A percentile compares a stretch with the other conserved stretches of the same genome.
phyloP scores from a whole-genome alignment of 257 asterid genomes.

The Haberlea rhodopensis region DNA sequence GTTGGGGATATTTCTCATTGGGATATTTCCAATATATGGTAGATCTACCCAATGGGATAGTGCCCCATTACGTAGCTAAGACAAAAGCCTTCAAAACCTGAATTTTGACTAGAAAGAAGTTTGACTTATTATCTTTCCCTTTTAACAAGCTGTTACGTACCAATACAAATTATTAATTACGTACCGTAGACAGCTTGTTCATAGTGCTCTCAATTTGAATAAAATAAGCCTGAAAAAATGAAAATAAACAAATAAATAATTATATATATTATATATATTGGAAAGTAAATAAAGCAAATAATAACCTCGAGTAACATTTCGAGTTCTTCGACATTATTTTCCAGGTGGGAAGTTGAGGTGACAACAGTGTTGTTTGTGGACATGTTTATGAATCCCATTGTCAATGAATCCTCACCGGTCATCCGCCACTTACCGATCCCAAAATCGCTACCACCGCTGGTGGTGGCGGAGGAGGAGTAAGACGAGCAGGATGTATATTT shows the following conservation, averaged over 20 bases:
- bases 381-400: constrained; percentile 38
- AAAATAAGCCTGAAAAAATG: constrained; percentile 73
- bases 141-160: neutral
- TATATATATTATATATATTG: neutral
- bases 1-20: too few species aligned
- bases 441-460: constrained; percentile 33
- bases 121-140: too few species aligned
- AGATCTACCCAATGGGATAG: too few species aligned
- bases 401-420: constrained; percentile 42
- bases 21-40: too few species aligned
- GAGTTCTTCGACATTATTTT: constrained; percentile 80
- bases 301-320: constrained; percentile 92
- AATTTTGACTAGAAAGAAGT: too few species aligned
- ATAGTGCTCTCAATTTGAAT: constrained; percentile 88
- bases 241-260: neutral
- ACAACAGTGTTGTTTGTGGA: constrained; percentile 51
- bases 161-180: constrained; percentile 5
- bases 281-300: neutral
- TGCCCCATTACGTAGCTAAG: too few species aligned
- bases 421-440: constrained; percentile 43
- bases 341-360: constrained; percentile 39
- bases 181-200: constrained; percentile 75
- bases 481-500: constrained; percentile 46
- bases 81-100: too few species aligned
- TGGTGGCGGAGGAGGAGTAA: constrained; percentile 1